phyloP scores from a whole-genome alignment of 1,284 basidiomycete genomes.

The Cronartium quercuum region DNA sequence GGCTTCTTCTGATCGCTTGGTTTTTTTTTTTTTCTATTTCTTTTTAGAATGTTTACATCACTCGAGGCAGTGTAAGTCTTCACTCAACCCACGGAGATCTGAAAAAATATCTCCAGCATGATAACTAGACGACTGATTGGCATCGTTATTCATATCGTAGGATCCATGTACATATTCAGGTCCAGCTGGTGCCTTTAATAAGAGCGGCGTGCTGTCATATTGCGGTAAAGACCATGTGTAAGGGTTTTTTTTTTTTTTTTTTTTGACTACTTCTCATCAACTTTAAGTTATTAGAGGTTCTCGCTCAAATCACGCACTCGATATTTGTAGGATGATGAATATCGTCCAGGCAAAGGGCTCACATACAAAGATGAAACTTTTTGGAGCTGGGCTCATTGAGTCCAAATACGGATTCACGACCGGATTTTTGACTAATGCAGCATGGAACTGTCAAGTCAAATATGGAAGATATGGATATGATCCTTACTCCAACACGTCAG shows the following conservation, averaged over 20 bases:
- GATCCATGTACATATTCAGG: conserved; percentile 32
- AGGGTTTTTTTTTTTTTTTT: not conserved
- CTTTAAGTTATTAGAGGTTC: no score
- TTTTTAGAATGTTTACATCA: conserved; percentile 23
- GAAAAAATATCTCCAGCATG: not conserved
- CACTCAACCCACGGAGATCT: no score
- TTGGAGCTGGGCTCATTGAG: conserved; percentile 19
- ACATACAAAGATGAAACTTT: conserved; percentile 19
- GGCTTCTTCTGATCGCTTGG: not conserved
- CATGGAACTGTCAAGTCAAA: conserved; percentile 37
- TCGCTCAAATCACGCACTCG: not conserved
- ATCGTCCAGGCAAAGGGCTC: conserved; percentile 34
- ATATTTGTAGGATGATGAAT: conserved; percentile 30
- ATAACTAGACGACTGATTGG: not conserved
- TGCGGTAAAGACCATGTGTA: conserved; percentile 32
- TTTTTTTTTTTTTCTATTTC: not conserved
- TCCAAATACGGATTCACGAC: conserved; percentile 28
- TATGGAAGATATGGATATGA: conserved; percentile 31
- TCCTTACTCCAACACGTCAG: conserved; percentile 31
- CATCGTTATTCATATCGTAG: not conserved
- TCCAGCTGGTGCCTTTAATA: conserved; percentile 9
- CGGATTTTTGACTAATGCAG: conserved; percentile 16
- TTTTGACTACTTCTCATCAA: no score
- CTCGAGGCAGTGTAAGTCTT: conserved; percentile 26
- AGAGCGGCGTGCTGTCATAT: conserved; percentile 13